A percentile compares a stretch with the other conserved stretches of the same genome.
Conservation (phyloP, 331 rosid species). For the Acacia concinna region DNA sequence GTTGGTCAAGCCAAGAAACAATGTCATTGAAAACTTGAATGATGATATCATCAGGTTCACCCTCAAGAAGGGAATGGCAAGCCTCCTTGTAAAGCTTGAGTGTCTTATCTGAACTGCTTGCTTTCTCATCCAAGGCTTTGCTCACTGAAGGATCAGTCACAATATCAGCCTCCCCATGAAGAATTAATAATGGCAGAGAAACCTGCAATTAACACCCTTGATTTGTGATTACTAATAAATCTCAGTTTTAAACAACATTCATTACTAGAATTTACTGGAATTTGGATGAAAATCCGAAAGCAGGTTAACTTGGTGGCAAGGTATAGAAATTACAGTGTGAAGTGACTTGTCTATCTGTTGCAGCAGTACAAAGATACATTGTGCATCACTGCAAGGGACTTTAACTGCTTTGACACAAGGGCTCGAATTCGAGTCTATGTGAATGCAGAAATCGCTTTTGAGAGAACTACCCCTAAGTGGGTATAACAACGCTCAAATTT, state of each 20-base stretch:
- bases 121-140: slow-evolving; percentile 70
- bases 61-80: slow-evolving; percentile 79
- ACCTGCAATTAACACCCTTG: slow-evolving; percentile 47
- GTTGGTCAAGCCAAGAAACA: slow-evolving; percentile 79
- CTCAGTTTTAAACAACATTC: not conserved
- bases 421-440: no score
- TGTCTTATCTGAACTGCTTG: slow-evolving; percentile 72
- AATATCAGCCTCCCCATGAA: slow-evolving; percentile 83
- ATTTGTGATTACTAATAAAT: not conserved
- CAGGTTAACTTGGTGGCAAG: not conserved
- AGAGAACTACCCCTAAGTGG: no score
- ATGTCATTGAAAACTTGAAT: slow-evolving; percentile 55
- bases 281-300: not conserved
- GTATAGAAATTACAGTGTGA: not conserved
- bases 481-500: no score
- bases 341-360: not conserved
- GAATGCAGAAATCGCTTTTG: no score
- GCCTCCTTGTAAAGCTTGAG: slow-evolving; percentile 72
- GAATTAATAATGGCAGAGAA: slow-evolving; percentile 74
- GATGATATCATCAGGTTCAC: slow-evolving; percentile 83
- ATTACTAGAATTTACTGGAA: not conserved
- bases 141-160: slow-evolving; percentile 93
- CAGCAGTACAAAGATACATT: no score
- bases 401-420: no score
- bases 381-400: not conserved